A percentile compares a stretch with the other conserved stretches of the same genome.
Evolutionary conservation across 2,329 filamentous ascomycete genomes (phyloP).

Genomic region (Calonectria pauciramosa): DNA sequence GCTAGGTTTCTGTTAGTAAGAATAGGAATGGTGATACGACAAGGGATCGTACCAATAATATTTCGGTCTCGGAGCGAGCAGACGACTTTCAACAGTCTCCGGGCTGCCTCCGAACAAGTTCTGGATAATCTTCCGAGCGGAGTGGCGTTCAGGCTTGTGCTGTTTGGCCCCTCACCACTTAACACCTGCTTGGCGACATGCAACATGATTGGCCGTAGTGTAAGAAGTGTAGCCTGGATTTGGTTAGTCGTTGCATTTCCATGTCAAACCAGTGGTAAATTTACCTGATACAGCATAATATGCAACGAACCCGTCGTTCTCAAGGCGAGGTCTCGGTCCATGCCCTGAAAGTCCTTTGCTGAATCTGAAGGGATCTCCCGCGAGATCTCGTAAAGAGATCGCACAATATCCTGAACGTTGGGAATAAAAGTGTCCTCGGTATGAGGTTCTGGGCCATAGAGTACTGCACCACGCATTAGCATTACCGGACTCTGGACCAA

Average conservation of each 20-base stretch:
- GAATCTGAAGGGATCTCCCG: constrained; percentile 45
- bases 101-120: constrained; percentile 48
- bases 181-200: constrained; percentile 47
- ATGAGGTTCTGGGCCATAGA: constrained; percentile 48
- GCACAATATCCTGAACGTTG: constrained; percentile 49
- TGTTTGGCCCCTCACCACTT: constrained; percentile 39
- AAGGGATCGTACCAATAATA: constrained; percentile 41
- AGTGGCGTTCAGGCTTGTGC: constrained; percentile 41
- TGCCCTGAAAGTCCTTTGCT: constrained; percentile 39
- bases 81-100: constrained; percentile 45
- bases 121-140: constrained; percentile 45
- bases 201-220: constrained; percentile 47
- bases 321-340: constrained; percentile 45
- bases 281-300: constrained; percentile 51
- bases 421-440: constrained; percentile 49
- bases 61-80: constrained; percentile 47
- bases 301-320: constrained; percentile 50
- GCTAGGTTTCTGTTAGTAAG: constrained; percentile 18
- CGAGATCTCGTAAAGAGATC: constrained; percentile 43
- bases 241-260: constrained; percentile 9
- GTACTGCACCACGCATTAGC: constrained; percentile 29
- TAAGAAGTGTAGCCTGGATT: constrained; percentile 46
- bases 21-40: neutral
- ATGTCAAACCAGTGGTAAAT: neutral
- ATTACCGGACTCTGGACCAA: fast-evolving